These are phyloP conservation scores for Colletotrichum tofieldiae DNA, from an alignment of 2,329 filamentous ascomycete genomes.

Conservation along the genomic window DNA sequence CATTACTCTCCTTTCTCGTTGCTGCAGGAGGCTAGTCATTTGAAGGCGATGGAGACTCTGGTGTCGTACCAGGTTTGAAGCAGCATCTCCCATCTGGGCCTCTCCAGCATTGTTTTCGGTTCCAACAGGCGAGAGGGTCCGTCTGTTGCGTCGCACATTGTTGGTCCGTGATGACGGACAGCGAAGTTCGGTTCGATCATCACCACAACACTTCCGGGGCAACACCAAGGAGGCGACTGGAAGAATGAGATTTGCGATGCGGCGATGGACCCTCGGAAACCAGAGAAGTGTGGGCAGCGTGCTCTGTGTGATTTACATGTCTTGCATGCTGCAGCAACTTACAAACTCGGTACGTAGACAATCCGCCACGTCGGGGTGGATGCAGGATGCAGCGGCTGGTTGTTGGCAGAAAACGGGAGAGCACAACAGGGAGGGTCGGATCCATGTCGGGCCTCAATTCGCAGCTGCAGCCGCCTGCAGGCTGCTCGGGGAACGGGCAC, in stretches of 20 bases:
- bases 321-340: conserved; percentile 21
- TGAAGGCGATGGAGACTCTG: conserved; percentile 9
- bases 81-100: neutral
- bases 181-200: neutral
- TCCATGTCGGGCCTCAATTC: neutral
- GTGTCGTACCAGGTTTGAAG: neutral
- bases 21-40: neutral
- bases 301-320: conserved; percentile 19
- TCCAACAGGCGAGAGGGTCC: neutral
- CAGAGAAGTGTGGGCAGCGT: neutral
- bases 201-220: neutral
- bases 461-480: neutral
- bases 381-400: neutral
- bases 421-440: neutral
- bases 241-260: neutral
- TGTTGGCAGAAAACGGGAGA: neutral
- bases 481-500: neutral
- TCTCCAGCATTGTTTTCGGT: too few relatives aligned
- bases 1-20: neutral
- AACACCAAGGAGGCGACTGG: neutral
- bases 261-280: neutral
- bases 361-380: neutral
- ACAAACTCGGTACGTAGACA: conserved; percentile 3
- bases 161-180: neutral
- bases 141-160: neutral